Base-by-base conservation (phyloP, 352 stramenopile genomes). In the Blastocystis sp. region DNA sequence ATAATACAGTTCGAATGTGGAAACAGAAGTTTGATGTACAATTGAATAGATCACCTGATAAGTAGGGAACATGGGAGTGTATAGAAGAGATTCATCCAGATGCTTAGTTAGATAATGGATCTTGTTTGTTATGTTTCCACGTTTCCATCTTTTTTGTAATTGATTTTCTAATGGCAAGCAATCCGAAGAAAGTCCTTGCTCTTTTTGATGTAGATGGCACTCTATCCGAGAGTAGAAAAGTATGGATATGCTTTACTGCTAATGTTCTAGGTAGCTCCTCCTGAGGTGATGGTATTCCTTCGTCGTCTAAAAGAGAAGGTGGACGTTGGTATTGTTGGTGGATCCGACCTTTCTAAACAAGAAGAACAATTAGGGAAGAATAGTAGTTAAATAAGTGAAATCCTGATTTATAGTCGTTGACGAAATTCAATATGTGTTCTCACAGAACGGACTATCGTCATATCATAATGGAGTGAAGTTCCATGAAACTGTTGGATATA, bases 141-240 rank as follows among this genome's bases (percentile, higher is more conserved):
- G 49, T 57, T 57, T 57, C 49, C 49, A 12, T 57, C 12, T 21
- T 57, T 57, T 21, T 37, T 21, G 27, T 66, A 37, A n/a, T 66
- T 66, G 27, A 29, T 66, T 66, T 37, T 29, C 27, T 12, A 66
- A 66, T 66, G 14, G 57, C 12, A 32, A 37, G n/a, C 27, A 29
- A 32, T 7, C 24, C 57, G 11, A 57, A 57, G 49, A 57, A 57
- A 21, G 49, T 57, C 21, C 27, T 86, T 57, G 75, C 75, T n/a
- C 37, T 86, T 29, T 86, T 86, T 37, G 75, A 86, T 78, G 42
- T 86, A 12, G 75, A 86, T 46, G 75, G 75, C 21, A 86, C 75
- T 7, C 21, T 86, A 19, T 54, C 75, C 16, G 42, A 57, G 19
- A n/a, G n/a, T 54, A 52, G 75, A 58, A 75, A 52, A n/a, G 75